phyloP scores from a whole-genome alignment of 371 early-diverging fungal species.

The Mucor plumbeus region DNA sequence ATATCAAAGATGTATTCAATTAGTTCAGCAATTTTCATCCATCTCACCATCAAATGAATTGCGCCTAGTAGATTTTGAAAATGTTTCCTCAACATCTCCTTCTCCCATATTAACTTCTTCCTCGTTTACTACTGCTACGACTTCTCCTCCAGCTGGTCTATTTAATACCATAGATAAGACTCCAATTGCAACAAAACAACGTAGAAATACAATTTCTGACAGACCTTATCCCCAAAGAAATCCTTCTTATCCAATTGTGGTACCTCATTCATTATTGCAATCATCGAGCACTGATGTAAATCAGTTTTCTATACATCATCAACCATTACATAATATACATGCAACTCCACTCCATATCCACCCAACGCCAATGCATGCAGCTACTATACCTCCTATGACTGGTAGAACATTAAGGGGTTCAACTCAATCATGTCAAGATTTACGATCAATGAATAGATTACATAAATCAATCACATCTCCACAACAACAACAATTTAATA shows the following conservation, averaged over 20 bases:
- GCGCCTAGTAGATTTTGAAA: conserved; percentile 15
- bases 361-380: conserved; percentile 7
- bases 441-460: conserved; percentile 21
- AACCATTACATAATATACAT: conserved; percentile 32
- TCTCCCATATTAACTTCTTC: conserved; percentile 11
- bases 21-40: conserved; percentile 32
- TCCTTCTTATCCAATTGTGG: not conserved
- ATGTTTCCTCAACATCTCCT: conserved; percentile 16
- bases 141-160: not conserved
- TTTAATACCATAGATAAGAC: not conserved
- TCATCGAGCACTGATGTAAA: conserved; percentile 22
- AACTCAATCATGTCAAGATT: conserved; percentile 31
- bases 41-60: conserved; percentile 47
- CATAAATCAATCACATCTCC: conserved; percentile 12
- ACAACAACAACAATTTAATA: conserved; percentile 6
- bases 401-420: conserved; percentile 19
- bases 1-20: conserved; percentile 31
- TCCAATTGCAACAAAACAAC: not conserved
- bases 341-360: conserved; percentile 21
- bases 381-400: not conserved
- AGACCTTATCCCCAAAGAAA: conserved; percentile 7
- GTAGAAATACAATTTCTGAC: conserved; percentile 27
- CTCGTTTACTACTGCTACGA: not conserved
- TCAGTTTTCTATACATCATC: conserved; percentile 15
- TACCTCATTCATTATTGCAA: conserved; percentile 21